phyloP scores from a whole-genome alignment of 768 basidiomycete species.

The Lentinula lateritia region DNA sequence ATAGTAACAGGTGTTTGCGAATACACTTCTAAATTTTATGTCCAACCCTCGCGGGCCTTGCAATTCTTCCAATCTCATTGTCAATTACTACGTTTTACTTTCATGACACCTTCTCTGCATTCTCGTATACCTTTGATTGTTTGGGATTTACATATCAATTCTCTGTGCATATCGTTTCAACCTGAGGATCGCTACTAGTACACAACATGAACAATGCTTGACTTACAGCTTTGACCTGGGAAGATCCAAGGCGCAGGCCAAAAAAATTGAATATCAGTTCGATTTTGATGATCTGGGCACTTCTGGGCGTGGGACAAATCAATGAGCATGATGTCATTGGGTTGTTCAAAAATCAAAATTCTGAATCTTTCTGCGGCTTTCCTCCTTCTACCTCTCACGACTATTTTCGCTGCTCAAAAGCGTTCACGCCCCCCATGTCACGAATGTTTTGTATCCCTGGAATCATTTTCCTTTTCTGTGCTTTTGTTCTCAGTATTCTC shows the following conservation, averaged over 20 bases:
- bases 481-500: conserved; percentile 62
- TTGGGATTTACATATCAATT: background rate
- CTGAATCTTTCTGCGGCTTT: background rate
- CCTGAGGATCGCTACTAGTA: background rate
- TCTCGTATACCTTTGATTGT: background rate
- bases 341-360: background rate
- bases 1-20: background rate
- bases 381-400: background rate
- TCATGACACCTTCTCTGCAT: background rate
- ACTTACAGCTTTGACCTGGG: background rate
- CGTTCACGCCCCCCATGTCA: conserved; percentile 22
- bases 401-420: background rate
- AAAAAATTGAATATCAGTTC: too few species aligned
- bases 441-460: conserved; percentile 60
- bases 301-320: background rate
- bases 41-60: background rate
- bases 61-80: background rate
- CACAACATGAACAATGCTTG: background rate
- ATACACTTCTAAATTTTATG: background rate
- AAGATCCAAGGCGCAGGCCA: background rate
- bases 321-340: background rate
- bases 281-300: background rate
- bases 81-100: background rate
- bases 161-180: background rate
- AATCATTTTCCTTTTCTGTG: conserved; percentile 47